phyloP scores from a whole-genome alignment of 2,329 filamentous ascomycete genomes.

The Xylariales sp. region DNA sequence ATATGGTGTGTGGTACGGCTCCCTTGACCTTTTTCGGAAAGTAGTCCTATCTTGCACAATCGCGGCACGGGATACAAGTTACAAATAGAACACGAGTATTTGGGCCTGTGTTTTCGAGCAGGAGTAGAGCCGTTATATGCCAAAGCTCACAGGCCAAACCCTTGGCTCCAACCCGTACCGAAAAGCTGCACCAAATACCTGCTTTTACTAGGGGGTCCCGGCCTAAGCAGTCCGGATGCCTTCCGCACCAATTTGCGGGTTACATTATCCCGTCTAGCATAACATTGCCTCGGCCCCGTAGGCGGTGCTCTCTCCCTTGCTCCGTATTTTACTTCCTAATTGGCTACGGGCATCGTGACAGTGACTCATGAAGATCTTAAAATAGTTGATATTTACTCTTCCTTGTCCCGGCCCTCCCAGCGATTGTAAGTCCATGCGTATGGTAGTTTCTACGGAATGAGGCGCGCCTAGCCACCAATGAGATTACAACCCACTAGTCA shows the following conservation, averaged over 20 bases:
- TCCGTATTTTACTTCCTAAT: background rate
- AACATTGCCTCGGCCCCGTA: background rate
- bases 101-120: conserved; percentile 1
- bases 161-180: background rate
- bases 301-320: background rate
- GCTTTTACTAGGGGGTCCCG: background rate
- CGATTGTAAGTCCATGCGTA: background rate
- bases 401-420: background rate
- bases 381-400: background rate
- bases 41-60: background rate
- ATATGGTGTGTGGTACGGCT: background rate
- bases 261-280: background rate
- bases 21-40: conserved; percentile 8
- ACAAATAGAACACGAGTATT: background rate
- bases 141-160: conserved; percentile 14
- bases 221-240: background rate
- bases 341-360: conserved; percentile 9
- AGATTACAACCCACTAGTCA: background rate
- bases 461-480: background rate
- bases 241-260: background rate
- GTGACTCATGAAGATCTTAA: conserved; percentile 19
- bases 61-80: background rate
- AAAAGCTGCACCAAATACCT: conserved; percentile 3
- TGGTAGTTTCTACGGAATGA: background rate
- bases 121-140: conserved; percentile 15